A percentile compares a stretch with the other conserved stretches of the same genome.
Evolutionary conservation across 129 eudicot genomes (phyloP).

Genomic region (Helianthus tuberosus): DNA sequence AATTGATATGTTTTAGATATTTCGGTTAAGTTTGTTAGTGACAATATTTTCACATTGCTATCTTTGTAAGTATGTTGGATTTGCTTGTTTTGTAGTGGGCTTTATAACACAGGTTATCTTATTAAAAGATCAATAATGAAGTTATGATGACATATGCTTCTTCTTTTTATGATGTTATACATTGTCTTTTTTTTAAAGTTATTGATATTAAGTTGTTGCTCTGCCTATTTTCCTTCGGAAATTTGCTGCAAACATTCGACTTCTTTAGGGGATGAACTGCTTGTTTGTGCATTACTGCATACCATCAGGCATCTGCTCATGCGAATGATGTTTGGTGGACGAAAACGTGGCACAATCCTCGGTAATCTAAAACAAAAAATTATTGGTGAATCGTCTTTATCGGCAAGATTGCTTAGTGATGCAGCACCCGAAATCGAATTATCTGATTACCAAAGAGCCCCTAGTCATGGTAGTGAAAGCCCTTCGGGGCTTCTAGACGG

Average conservation of each 20-base stretch:
- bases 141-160: too few species aligned
- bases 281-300: not conserved
- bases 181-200: not conserved
- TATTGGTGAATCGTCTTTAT: conserved; percentile 56
- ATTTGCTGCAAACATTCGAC: not conserved
- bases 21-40: not conserved
- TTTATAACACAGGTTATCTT: not conserved
- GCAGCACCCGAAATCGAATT: conserved; percentile 81
- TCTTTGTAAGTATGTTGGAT: not conserved
- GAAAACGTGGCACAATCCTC: conserved; percentile 52
- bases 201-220: not conserved
- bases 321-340: conserved; percentile 84
- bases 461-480: conserved; percentile 87
- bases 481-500: conserved; percentile 89
- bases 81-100: not conserved
- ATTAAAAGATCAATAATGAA: not conserved
- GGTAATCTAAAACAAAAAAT: conserved; percentile 62
- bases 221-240: not conserved
- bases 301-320: conserved; percentile 6
- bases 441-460: conserved; percentile 77
- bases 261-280: not conserved
- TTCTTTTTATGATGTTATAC: not conserved
- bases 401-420: conserved; percentile 43
- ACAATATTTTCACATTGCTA: not conserved
- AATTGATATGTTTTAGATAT: not conserved